phyloP scores from a whole-genome alignment of 352 stramenopile species.

The Pythium insidiosum region DNA sequence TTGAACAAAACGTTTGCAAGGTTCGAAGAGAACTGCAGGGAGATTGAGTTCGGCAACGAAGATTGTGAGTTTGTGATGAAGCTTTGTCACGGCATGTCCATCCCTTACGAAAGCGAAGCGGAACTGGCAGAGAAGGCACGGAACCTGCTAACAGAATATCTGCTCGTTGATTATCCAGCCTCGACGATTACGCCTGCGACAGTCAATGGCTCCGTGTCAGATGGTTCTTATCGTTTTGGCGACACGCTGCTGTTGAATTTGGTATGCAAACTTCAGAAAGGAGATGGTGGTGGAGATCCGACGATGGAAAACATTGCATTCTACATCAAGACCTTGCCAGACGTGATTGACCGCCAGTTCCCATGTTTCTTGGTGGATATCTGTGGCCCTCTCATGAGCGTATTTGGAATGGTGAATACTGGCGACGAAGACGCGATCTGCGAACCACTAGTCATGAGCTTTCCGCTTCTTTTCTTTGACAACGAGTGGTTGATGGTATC shows the following conservation, averaged over 20 bases:
- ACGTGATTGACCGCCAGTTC: conserved; percentile 13
- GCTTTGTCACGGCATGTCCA: too few relatives aligned
- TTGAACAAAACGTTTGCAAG: too few relatives aligned
- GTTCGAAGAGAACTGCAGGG: too few relatives aligned
- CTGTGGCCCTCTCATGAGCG: conserved; percentile 14
- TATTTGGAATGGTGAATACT: conserved; percentile 17
- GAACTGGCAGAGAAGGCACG: conserved; percentile 7
- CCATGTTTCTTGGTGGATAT: conserved; percentile 19
- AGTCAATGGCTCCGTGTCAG: conserved; percentile 13
- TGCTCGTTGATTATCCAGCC: conserved; percentile 5
- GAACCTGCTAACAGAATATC: conserved; percentile 11
- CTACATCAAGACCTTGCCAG: conserved; percentile 17
- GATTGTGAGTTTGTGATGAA: too few relatives aligned
- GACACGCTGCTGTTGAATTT: conserved; percentile 13
- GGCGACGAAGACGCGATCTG: conserved; percentile 15
- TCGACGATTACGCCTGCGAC: background rate
- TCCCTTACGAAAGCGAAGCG: conserved; percentile 14
- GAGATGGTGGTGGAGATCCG: conserved; percentile 11
- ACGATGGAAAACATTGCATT: conserved; percentile 16
- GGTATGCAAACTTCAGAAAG: conserved; percentile 16
- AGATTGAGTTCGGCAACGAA: too few relatives aligned
- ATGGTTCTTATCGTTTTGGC: too few relatives aligned
- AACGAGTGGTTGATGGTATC: too few relatives aligned
- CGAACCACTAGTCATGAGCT: conserved; percentile 16
- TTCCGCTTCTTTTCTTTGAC: too few relatives aligned